These are phyloP conservation scores for Cornus suecica DNA, from an alignment of 148 eudicot genomes.

Conservation along the genomic window DNA sequence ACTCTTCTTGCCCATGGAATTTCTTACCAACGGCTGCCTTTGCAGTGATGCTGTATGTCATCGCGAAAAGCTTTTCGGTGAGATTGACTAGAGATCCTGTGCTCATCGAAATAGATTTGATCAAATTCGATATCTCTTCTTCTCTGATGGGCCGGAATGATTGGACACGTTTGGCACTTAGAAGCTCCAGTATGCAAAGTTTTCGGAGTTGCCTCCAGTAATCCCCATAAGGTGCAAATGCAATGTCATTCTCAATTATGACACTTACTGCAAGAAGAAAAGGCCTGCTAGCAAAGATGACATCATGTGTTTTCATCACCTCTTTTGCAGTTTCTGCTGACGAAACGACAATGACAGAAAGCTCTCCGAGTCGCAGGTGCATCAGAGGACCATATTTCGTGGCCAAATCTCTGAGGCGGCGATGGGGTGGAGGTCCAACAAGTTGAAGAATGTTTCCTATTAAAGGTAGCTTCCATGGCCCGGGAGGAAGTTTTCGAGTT, in stretches of 20 bases:
- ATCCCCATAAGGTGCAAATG: not conserved
- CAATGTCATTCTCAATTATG: no score
- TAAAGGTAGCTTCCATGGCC: not conserved
- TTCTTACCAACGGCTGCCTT: not conserved
- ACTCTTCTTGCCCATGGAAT: not conserved
- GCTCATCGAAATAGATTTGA: no score
- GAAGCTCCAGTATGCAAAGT: no score
- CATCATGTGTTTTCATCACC: not conserved
- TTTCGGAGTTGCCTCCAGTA: not conserved
- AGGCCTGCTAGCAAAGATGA: not conserved
- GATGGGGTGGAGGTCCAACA: not conserved
- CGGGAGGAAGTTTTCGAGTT: not conserved
- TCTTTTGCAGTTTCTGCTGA: not conserved
- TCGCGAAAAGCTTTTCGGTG: not conserved
- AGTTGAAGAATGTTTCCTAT: not conserved
- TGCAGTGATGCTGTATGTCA: not conserved
- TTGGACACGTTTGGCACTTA: not conserved
- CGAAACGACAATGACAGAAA: not conserved
- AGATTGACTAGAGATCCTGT: not conserved
- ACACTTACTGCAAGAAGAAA: not conserved
- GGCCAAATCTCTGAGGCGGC: not conserved
- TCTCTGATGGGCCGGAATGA: not conserved
- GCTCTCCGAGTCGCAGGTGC: not conserved
- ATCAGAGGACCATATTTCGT: not conserved
- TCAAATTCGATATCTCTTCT: not conserved